Evolutionary conservation across 2,329 filamentous ascomycete species (phyloP), one percentile per base, ranked within the genome.

Genomic region (Claviceps spartinae): DNA sequence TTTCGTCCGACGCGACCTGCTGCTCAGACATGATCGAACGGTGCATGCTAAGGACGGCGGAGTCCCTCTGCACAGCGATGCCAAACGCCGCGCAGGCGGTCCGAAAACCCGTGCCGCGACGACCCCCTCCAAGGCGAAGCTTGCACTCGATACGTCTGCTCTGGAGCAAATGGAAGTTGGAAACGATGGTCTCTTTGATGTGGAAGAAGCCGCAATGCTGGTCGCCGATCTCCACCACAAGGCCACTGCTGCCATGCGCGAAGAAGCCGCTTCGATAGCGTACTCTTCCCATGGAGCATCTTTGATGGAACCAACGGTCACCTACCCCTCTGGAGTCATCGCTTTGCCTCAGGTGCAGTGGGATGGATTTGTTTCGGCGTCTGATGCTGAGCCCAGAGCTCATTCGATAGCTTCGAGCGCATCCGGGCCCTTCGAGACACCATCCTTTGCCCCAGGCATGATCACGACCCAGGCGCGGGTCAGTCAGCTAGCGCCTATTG

Each of bases 201-300:
- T 96, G 64, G 91, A 98, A 76, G 89, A 91, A 62, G 93, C 93
- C 60, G 93, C 93, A 60, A 96, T 97, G 88, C 81, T 98, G 68
- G 94, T 98, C 74, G 93, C 91, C 66, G 90, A 97, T 72, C 85
- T 97, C 66, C 91, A 95, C 72, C 89, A 96, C 75, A 96, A 96
- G 75, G 90, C 77, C 62, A 91, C 90, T 44, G 75, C 76, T 37
- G 82, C 82, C 61, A 88, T 81, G 69, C 77, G 79, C 53, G 70
- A 74, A 56, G 71, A 74, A 56, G 73, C 69, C 64, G 71, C 76
- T 36, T 78, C 80, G 63, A 82, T 86, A 67, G 75, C 84, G 57
- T 90, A 87, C 66, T 82, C 88, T 54, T 81, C 87, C 57, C 82
- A 81, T 61, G 81, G 78, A 57, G 75, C 82, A 51, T 76, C 83